Base-by-base conservation (phyloP, 176 grass and related monocot species). In the Oryza coarctata region DNA sequence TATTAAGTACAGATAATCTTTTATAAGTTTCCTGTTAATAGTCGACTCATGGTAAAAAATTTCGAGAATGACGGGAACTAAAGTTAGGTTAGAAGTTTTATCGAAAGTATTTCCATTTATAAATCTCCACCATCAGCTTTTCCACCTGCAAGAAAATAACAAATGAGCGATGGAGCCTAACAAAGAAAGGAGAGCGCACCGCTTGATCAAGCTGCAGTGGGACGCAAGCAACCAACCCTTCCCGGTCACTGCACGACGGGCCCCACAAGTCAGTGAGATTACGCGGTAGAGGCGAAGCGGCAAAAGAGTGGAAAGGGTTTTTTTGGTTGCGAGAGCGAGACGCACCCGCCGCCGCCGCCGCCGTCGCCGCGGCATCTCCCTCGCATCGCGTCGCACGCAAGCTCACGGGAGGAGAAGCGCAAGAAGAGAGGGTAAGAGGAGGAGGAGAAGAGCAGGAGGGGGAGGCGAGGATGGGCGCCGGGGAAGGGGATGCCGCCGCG, bases 241-340 rank as follows among this genome's bases (percentile, higher is more conserved):
- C 61, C 39, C 5, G 34, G 52, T 63, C 41, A 14, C 82, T 41
- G 27, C 12, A 15, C 6, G 2, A 3, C 49, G 22, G 82, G 65
- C 14, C 77, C 82, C 3, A 85, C 50, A 9, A 1, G 20, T 29
- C 71, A 65, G 82, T 8, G 27, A 80, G 0, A 7, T 1, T 8
- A 36, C 17, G 40, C 41, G 23, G 67, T 43, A 49, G 38, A 9
- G 25, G 32, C 11, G 68, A 75, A 71, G 47, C 82, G 67, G 41
- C 68, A 62, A 80, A 63, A 63, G 9, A 75, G 39, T 52, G 71
- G 39, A 71, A 89, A 55, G 20, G 50, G 83, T 83, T 79, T 90
- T 90, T 87, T 87, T 78, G 63, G 79, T 75, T 70, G 41, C 15
- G 43, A 35, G 77, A 74, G 52, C 50, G 18, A 69, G 38, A 55